phyloP scores from a whole-genome alignment of 139 green algal species.

The Picochlorum costavermella region DNA sequence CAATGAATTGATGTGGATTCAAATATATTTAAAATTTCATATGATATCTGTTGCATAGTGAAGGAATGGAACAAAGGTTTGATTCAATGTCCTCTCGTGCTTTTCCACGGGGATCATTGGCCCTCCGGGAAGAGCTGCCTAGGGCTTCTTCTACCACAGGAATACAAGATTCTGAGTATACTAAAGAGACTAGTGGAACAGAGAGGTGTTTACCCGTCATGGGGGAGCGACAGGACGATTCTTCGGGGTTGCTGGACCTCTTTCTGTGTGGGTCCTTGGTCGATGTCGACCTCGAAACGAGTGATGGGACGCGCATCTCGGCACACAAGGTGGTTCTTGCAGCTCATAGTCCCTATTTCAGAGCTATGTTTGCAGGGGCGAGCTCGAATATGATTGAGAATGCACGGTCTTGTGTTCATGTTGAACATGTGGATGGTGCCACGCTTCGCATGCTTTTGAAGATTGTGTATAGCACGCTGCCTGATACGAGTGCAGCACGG shows the following conservation, averaged over 20 bases:
- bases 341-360: conserved; percentile 34
- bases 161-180: too few species aligned
- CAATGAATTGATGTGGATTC: too few species aligned
- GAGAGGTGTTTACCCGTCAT: not conserved
- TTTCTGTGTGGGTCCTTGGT: conserved; percentile 22
- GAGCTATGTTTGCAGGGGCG: conserved; percentile 32
- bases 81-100: too few species aligned
- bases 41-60: too few species aligned
- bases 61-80: too few species aligned
- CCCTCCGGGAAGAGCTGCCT: too few species aligned
- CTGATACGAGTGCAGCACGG: not conserved
- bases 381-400: conserved; percentile 26
- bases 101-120: too few species aligned
- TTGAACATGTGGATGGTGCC: conserved; percentile 20
- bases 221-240: not conserved
- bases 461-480: conserved; percentile 29
- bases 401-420: not conserved
- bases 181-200: too few species aligned
- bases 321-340: conserved; percentile 41
- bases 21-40: too few species aligned
- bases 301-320: conserved; percentile 13
- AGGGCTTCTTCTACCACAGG: too few species aligned
- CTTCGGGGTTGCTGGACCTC: conserved; percentile 12
- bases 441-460: conserved; percentile 24
- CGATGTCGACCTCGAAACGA: conserved; percentile 25